Evolutionary conservation across 1,139 yeast genomes (phyloP), one percentile per base, ranked within the genome.

Genomic region (Zygotorulaspora mrakii): DNA sequence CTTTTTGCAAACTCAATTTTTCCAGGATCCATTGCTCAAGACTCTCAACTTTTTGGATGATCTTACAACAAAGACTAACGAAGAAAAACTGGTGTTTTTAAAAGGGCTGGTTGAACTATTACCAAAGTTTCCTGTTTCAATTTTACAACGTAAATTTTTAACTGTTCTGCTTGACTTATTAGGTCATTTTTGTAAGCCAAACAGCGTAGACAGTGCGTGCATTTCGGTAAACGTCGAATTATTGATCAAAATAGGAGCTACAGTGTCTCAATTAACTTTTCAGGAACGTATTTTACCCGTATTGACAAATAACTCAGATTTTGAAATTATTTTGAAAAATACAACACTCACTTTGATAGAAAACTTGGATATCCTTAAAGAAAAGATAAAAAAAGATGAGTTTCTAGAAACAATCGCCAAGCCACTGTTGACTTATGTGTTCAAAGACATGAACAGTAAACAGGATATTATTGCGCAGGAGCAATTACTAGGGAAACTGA

Each of bases 41-140:
- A 82, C 95, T 2, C 73, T 91, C 70, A 77, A 83, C 62, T 82
- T 84, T 54, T 64, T 91, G 35, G 97, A 89, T 58, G 94, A 86
- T 45, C 81, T 86, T 48, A 77, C 89, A 6, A 86, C 95, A 1
- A 82, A 85, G 50, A 65, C 81, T 1, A 66, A 71, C 2, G 74
- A 75, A 10, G 96, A 89, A 45, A 83, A 82, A 53, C 63, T 75
- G 26, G 70, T 79, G 0, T 88, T 87, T 58, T 68, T 89, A 54
- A 71, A 73, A 42, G 89, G 89, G 0, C 67, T 89, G 38, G 65
- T 75, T 10, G 65, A 68, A 11, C 70, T 84, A 26, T 65, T 87
- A 30, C 70, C 73, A 4, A 79, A 79, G 49, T 86, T 88, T 54
- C 96, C 97, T 1, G 67, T 73, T 17, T 67, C 76, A 4, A 75